phyloP scores from a whole-genome alignment of 371 early-diverging fungal species.

The Actinomortierella ambigua region DNA sequence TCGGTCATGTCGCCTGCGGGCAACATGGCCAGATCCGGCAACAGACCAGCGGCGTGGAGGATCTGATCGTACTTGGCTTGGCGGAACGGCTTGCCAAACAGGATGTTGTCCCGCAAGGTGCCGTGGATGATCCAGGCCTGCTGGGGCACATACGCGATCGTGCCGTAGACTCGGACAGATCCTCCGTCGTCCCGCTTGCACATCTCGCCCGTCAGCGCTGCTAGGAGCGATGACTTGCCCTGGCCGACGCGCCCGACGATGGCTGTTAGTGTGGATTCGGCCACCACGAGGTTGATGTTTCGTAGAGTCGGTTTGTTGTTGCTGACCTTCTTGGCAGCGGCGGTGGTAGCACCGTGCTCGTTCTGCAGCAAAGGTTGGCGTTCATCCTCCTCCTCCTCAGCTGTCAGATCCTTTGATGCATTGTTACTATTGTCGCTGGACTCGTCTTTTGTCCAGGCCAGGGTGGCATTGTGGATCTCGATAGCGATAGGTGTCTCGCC shows the following conservation, averaged over 20 bases:
- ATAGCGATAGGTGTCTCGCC: slow-evolving; percentile 25
- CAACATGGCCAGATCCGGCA: slow-evolving; percentile 80
- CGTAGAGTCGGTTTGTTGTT: slow-evolving; percentile 54
- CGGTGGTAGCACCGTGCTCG: not conserved
- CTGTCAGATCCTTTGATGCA: slow-evolving; percentile 37
- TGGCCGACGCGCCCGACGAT: slow-evolving; percentile 88
- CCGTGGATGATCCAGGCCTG: slow-evolving; percentile 93
- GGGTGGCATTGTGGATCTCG: slow-evolving; percentile 50
- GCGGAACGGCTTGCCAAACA: slow-evolving; percentile 87
- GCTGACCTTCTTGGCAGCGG: not conserved
- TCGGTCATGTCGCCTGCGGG: slow-evolving; percentile 84
- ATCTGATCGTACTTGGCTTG: slow-evolving; percentile 73
- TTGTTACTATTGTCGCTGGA: slow-evolving; percentile 7
- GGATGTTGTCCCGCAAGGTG: slow-evolving; percentile 89
- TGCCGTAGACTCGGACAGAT: slow-evolving; percentile 69
- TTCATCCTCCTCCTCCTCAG: slow-evolving; percentile 47
- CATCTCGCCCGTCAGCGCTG: slow-evolving; percentile 88
- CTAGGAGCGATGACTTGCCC: slow-evolving; percentile 85
- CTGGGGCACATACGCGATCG: slow-evolving; percentile 89
- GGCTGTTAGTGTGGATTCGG: slow-evolving; percentile 68
- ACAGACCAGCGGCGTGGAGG: slow-evolving; percentile 68
- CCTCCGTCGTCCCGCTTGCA: slow-evolving; percentile 61
- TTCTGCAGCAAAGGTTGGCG: not conserved
- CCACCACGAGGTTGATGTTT: slow-evolving; percentile 66
- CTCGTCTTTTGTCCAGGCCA: slow-evolving; percentile 56